Percentiles rank a stretch among this genome's conserved stretches.
These are phyloP conservation scores for Plasmodium malariae DNA, from an alignment of 169 alveolate genomes.

Conservation along the genomic window DNA sequence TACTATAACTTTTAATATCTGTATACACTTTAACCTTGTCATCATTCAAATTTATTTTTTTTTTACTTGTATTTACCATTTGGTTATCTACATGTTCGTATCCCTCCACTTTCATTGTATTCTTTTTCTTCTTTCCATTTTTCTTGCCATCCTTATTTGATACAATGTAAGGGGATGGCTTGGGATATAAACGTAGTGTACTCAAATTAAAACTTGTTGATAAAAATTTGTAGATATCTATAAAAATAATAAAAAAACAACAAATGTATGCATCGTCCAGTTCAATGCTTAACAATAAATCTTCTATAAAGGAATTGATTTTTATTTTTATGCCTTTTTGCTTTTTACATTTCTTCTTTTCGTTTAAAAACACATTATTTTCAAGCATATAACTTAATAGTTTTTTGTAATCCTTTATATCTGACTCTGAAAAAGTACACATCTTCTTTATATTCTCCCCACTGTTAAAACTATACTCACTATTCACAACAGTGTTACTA, in stretches of 20 bases:
- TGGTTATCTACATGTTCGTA: neutral
- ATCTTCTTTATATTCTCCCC: neutral
- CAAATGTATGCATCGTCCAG: constrained; percentile 77
- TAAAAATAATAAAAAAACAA: constrained; percentile 55
- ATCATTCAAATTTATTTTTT: neutral
- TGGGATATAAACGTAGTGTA: constrained; percentile 75
- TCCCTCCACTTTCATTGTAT: neutral
- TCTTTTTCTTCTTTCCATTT: constrained; percentile 16
- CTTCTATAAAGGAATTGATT: constrained; percentile 74
- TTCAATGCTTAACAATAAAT: constrained; percentile 54
- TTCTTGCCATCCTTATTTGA: constrained; percentile 16
- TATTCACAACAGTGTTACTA: neutral
- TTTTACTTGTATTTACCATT: neutral
- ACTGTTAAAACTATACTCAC: neutral
- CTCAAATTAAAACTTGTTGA: constrained; percentile 65
- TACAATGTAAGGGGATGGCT: constrained; percentile 77
- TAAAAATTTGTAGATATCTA: constrained; percentile 71
- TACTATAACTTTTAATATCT: neutral
- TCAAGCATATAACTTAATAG: constrained; percentile 59
- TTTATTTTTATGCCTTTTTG: constrained; percentile 76
- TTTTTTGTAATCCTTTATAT: constrained; percentile 27
- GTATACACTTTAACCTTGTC: neutral
- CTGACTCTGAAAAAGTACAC: neutral
- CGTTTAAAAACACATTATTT: constrained; percentile 69
- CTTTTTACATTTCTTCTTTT: constrained; percentile 61